Evolutionary conservation across 1,284 basidiomycete species (phyloP).

Genomic region (Sanghuangporus baumii): DNA sequence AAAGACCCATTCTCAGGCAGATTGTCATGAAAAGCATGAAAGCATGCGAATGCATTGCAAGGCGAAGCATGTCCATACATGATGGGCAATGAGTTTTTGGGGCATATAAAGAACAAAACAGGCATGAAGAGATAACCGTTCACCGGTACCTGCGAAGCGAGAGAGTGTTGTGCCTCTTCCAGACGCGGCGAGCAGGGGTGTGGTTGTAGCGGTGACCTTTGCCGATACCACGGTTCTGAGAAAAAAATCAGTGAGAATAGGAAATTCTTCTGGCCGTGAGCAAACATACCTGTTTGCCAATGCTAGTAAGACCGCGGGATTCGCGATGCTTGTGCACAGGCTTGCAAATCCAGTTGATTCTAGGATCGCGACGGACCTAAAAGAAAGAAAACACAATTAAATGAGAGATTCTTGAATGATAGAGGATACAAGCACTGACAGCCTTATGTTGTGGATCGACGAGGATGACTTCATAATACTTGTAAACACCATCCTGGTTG

Average conservation of each 20-base stretch:
- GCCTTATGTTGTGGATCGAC: conserved; percentile 94
- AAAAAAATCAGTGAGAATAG: neutral
- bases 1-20: neutral
- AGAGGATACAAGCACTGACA: conserved; percentile 44
- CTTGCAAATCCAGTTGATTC: conserved; percentile 99
- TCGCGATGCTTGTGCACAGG: conserved; percentile 99
- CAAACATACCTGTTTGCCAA: conserved; percentile 81
- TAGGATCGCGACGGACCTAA: conserved; percentile 88
- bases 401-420: neutral
- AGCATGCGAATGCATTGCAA: conserved; percentile 13
- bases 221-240: conserved; percentile 86
- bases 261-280: neutral
- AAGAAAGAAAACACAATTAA: conserved; percentile 11
- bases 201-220: conserved; percentile 97
- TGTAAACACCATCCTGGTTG: conserved; percentile 99
- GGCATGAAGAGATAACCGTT: conserved; percentile 31
- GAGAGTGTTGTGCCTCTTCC: conserved; percentile 98
- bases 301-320: conserved; percentile 93
- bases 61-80: conserved; percentile 9
- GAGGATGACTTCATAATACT: conserved; percentile 98
- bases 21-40: conserved; percentile 2
- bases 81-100: conserved; percentile 9
- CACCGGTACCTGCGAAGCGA: conserved; percentile 97
- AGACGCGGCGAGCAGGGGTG: conserved; percentile 85
- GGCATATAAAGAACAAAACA: conserved; percentile 17